These are phyloP conservation scores for Sarocladiaceae sp. DNA, from an alignment of 2,329 filamentous ascomycete species.

Conservation along the genomic window DNA sequence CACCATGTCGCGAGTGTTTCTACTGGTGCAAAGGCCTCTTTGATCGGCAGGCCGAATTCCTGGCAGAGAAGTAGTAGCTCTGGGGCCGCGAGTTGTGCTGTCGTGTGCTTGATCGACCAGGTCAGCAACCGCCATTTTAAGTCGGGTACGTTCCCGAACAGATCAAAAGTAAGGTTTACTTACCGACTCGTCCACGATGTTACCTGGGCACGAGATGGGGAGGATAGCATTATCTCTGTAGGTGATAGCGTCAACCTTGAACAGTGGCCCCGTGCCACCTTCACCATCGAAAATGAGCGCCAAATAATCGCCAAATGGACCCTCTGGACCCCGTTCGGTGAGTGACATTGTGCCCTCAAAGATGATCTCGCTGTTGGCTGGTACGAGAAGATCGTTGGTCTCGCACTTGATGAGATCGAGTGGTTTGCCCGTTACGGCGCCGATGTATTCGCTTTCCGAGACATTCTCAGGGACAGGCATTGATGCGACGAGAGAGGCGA, in stretches of 20 bases:
- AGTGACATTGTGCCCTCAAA: slow-evolving; percentile 44
- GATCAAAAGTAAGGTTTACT: background rate
- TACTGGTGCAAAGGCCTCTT: slow-evolving; percentile 38
- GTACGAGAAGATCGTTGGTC: slow-evolving; percentile 43
- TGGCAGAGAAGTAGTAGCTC: slow-evolving; percentile 34
- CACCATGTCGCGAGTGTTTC: slow-evolving; percentile 45
- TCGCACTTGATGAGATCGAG: slow-evolving; percentile 48
- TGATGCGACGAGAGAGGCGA: slow-evolving; percentile 41
- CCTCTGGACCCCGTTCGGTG: slow-evolving; percentile 37
- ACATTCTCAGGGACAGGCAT: slow-evolving; percentile 47
- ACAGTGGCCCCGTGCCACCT: slow-evolving; percentile 30
- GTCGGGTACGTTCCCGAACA: background rate
- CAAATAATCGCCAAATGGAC: slow-evolving; percentile 41
- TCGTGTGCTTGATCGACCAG: slow-evolving; percentile 25
- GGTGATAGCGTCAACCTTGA: slow-evolving; percentile 42
- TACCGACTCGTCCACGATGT: slow-evolving; percentile 39
- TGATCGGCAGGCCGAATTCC: slow-evolving; percentile 35
- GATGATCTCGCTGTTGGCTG: slow-evolving; percentile 46
- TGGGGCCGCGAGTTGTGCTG: slow-evolving; percentile 36
- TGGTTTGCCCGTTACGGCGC: slow-evolving; percentile 37
- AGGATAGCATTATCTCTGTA: slow-evolving; percentile 43
- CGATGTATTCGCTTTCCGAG: slow-evolving; percentile 43
- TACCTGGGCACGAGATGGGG: slow-evolving; percentile 41
- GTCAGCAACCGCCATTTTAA: background rate
- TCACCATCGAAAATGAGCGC: slow-evolving; percentile 32